These are phyloP conservation scores for Baeospora myosura DNA, from an alignment of 1,284 basidiomycete genomes.

Conservation along the genomic window DNA sequence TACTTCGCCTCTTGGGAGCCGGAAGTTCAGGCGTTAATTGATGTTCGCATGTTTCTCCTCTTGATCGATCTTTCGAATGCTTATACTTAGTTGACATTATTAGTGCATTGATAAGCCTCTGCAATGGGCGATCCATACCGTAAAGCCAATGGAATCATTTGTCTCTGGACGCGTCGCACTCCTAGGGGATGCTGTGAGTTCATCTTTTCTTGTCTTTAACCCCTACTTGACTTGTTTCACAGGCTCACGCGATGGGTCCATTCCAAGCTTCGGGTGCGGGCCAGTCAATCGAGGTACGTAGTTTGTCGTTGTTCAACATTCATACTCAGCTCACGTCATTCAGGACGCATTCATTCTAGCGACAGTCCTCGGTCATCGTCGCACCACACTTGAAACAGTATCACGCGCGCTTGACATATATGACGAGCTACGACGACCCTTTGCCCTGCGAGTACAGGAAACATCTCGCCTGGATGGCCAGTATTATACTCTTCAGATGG, in stretches of 20 bases:
- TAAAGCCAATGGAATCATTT: slow-evolving; percentile 30
- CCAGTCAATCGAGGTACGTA: slow-evolving; percentile 31
- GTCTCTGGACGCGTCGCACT: slow-evolving; percentile 30
- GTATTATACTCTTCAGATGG: slow-evolving; percentile 30
- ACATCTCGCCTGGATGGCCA: slow-evolving; percentile 38
- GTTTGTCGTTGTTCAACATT: background rate
- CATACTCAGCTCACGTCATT: background rate
- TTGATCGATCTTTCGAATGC: background rate
- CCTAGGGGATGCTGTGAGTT: slow-evolving; percentile 38
- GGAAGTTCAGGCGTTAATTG: slow-evolving; percentile 26
- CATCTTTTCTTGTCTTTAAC: slow-evolving; percentile 8
- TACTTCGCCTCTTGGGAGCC: slow-evolving; percentile 28
- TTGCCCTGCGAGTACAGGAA: slow-evolving; percentile 30
- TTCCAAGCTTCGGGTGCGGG: slow-evolving; percentile 34
- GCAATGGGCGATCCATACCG: slow-evolving; percentile 40
- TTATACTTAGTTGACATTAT: background rate
- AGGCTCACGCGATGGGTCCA: slow-evolving; percentile 34
- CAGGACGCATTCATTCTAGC: slow-evolving; percentile 31
- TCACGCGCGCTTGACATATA: slow-evolving; percentile 24
- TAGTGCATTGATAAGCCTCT: slow-evolving; percentile 31
- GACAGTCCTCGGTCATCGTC: slow-evolving; percentile 35
- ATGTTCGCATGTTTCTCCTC: slow-evolving; percentile 17
- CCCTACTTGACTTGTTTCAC: background rate
- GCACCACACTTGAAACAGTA: slow-evolving; percentile 30
- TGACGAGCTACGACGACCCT: slow-evolving; percentile 19